Conservation (phyloP, 2,329 filamentous ascomycete species). For the Pseudogymnoascus sp. region DNA sequence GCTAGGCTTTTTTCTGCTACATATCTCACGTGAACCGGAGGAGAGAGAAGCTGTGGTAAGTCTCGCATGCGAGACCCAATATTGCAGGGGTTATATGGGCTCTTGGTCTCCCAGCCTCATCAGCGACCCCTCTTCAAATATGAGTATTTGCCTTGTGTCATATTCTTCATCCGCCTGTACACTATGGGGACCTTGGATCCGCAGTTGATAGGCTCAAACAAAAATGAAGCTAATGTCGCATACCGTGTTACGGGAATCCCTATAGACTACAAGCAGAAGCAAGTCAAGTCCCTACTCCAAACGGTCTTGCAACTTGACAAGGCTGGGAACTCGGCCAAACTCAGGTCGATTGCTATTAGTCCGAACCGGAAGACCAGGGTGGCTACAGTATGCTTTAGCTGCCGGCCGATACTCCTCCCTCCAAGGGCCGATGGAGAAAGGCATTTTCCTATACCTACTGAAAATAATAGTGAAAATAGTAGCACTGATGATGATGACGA, state of each 20-base stretch:
- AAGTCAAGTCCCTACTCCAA: background rate
- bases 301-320: background rate
- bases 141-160: background rate
- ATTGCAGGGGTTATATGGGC: background rate
- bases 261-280: constrained; percentile 4
- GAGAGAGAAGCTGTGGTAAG: background rate
- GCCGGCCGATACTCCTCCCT: background rate
- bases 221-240: background rate
- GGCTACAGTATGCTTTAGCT: background rate
- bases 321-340: background rate
- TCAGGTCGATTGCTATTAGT: background rate
- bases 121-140: background rate
- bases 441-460: background rate
- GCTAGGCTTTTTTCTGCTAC: background rate
- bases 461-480: background rate
- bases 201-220: background rate
- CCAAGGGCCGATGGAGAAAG: background rate
- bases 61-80: background rate
- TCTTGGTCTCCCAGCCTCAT: background rate
- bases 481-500: background rate
- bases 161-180: background rate
- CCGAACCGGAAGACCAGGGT: background rate
- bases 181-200: background rate
- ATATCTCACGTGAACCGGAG: background rate
- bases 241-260: background rate